These are phyloP conservation scores for Zygosaccharomyces gambellarensis DNA, from an alignment of 805 yeast species.

Conservation along the genomic window DNA sequence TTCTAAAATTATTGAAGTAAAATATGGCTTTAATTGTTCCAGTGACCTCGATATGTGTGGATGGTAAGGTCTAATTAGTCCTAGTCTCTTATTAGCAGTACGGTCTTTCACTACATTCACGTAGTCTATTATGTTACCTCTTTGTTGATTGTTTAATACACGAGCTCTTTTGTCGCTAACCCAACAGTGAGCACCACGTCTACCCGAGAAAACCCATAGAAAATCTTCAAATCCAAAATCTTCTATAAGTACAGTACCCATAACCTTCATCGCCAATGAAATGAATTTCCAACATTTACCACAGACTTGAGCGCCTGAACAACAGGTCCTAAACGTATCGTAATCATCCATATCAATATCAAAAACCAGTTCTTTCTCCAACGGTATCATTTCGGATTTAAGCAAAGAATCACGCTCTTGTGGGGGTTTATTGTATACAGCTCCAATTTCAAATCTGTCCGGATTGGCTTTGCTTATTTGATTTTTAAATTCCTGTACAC, in stretches of 20 bases:
- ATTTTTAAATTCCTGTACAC: conserved; percentile 68
- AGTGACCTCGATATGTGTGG: conserved; percentile 80
- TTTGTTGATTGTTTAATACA: conserved; percentile 59
- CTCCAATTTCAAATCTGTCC: conserved; percentile 91
- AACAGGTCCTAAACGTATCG: conserved; percentile 90
- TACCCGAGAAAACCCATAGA: conserved; percentile 95
- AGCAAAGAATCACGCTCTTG: conserved; percentile 72
- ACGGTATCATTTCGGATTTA: conserved; percentile 71
- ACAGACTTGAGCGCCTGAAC: conserved; percentile 81
- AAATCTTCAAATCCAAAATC: conserved; percentile 87
- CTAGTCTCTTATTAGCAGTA: conserved; percentile 43
- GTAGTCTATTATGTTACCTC: conserved; percentile 80
- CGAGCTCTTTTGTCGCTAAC: conserved; percentile 83
- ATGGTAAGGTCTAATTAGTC: conserved; percentile 74
- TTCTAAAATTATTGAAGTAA: conserved; percentile 58
- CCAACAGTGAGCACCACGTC: conserved; percentile 99
- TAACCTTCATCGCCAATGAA: conserved; percentile 70
- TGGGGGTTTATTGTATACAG: conserved; percentile 86
- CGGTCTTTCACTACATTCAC: conserved; percentile 65
- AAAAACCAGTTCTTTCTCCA: conserved; percentile 82
- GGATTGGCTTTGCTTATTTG: conserved; percentile 74
- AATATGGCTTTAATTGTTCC: conserved; percentile 57
- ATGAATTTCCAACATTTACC: conserved; percentile 90
- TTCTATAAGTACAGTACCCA: conserved; percentile 66
- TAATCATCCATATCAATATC: conserved; percentile 98